These are phyloP conservation scores for Pseudocercospora vitis DNA, from an alignment of 2,329 filamentous ascomycete genomes.

Conservation along the genomic window DNA sequence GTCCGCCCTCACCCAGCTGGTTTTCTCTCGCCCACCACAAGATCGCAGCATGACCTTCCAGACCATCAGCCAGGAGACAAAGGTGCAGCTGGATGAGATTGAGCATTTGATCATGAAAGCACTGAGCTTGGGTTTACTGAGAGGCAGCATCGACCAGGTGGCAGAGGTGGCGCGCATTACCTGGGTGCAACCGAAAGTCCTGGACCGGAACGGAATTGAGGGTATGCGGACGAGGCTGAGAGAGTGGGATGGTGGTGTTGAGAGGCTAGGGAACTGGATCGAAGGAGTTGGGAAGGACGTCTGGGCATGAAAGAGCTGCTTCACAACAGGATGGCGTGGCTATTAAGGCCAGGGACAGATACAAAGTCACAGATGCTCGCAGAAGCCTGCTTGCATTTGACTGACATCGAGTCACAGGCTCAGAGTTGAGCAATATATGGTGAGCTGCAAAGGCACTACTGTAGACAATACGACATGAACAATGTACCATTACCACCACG, in stretches of 20 bases:
- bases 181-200: conserved; percentile 97
- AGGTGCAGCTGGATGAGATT: conserved; percentile 86
- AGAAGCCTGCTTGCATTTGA: not conserved
- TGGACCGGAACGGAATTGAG: conserved; percentile 93
- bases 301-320: conserved; percentile 69
- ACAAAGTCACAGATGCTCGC: not conserved
- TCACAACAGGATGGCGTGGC: not conserved
- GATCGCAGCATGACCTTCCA: conserved; percentile 91
- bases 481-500: not conserved
- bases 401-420: not conserved
- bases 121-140: conserved; percentile 84
- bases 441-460: not conserved
- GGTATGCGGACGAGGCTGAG: conserved; percentile 83
- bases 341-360: not conserved
- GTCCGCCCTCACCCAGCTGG: conserved; percentile 90
- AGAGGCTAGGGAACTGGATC: conserved; percentile 95
- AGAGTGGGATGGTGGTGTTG: conserved; percentile 96
- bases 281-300: conserved; percentile 91
- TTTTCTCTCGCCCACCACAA: conserved; percentile 93
- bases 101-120: conserved; percentile 99
- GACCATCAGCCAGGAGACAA: conserved; percentile 87
- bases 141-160: conserved; percentile 94
- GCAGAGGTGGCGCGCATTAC: conserved; percentile 91
- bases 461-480: conserved; percentile 5
- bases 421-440: not conserved